Evolutionary conservation across 306 rosid species (phyloP).

Genomic region (Pterocarpus macrocarpus): DNA sequence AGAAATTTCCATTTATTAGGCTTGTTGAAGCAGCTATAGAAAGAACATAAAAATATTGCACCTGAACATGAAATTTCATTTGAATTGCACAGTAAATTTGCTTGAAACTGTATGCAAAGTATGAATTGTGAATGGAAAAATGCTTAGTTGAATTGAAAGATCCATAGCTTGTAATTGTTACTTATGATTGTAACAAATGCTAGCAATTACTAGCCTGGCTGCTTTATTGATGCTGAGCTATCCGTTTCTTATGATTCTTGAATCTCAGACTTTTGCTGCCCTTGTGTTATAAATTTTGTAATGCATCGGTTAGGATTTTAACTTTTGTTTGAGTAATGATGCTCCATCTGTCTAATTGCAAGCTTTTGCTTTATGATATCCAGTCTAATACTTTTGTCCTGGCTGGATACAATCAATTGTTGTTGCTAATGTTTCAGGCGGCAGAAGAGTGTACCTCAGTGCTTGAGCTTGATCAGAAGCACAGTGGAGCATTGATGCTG

Average conservation of each 20-base stretch:
- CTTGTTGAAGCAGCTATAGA: neutral
- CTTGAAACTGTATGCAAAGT: neutral
- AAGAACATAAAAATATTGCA: neutral
- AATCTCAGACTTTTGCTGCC: neutral
- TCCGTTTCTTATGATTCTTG: neutral
- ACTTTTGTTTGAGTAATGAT: neutral
- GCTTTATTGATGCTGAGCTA: slow-evolving; percentile 26
- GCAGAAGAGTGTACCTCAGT: slow-evolving; percentile 95
- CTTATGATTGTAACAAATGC: neutral
- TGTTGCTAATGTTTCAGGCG: slow-evolving; percentile 63
- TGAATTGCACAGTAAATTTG: slow-evolving; percentile 4
- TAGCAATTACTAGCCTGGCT: neutral
- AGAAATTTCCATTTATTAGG: neutral
- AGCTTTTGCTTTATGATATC: slow-evolving; percentile 2
- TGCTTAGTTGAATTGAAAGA: slow-evolving; percentile 10
- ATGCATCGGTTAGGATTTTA: neutral
- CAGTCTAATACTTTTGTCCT: neutral
- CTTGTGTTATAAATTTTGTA: slow-evolving; percentile 10
- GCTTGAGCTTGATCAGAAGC: slow-evolving; percentile 82
- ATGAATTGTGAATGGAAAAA: neutral
- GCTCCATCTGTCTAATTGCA: neutral
- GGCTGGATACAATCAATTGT: slow-evolving; percentile 17
- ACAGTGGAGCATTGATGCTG: slow-evolving; percentile 89
- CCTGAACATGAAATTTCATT: neutral
- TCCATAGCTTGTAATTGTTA: slow-evolving; percentile 16